Conservation (phyloP, 2,329 filamentous ascomycete species). For the Colletotrichum tamarilloi region DNA sequence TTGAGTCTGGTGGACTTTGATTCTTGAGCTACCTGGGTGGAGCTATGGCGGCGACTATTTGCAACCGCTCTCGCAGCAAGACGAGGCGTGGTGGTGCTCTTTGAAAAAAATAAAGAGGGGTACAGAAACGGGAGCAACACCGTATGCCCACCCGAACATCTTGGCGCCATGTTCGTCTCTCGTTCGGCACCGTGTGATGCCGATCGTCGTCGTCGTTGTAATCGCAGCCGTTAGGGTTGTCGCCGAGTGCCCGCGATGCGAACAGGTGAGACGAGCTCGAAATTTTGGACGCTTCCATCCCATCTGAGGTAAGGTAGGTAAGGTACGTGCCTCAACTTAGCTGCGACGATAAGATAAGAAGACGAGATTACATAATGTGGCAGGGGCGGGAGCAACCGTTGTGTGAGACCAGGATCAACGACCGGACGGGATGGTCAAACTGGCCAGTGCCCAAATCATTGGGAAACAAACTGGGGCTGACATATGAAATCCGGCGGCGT, state of each 20-base stretch:
- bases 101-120: conserved; percentile 54
- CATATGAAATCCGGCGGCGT: background rate
- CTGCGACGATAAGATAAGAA: conserved; percentile 24
- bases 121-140: conserved; percentile 62
- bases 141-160: conserved; percentile 50
- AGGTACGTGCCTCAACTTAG: background rate
- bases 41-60: conserved; percentile 32
- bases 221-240: background rate
- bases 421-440: background rate
- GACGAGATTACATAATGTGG: conserved; percentile 17
- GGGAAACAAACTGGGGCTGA: background rate
- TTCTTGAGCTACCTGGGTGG: conserved; percentile 34
- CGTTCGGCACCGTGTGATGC: background rate
- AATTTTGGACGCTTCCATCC: conserved; percentile 20
- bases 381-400: conserved; percentile 23
- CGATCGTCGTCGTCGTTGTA: background rate
- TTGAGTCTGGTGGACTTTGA: conserved; percentile 71
- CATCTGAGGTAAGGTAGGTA: background rate
- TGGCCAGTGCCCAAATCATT: background rate
- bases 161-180: conserved; percentile 50
- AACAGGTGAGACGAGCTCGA: conserved; percentile 11
- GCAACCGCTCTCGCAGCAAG: conserved; percentile 39
- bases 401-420: conserved; percentile 13
- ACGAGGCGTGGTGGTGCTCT: conserved; percentile 40
- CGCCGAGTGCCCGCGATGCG: background rate